Percentiles rank a stretch among this genome's conserved stretches.
Conservation (phyloP, 805 yeast species). For the Wickerhamiella slavikovae region DNA sequence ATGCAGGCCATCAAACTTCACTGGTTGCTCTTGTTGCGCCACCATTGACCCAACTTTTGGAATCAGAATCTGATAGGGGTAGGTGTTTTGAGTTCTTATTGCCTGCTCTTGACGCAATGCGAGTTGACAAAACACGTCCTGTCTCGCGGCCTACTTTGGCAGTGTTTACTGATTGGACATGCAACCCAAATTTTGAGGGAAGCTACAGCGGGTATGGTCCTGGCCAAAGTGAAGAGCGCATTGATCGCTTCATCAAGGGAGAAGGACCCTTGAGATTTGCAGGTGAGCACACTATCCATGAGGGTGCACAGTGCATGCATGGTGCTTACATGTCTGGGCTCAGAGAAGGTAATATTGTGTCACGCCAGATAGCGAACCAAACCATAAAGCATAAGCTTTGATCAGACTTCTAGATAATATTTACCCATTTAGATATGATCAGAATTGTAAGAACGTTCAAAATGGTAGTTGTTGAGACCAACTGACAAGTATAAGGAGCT, state of each 20-base stretch:
- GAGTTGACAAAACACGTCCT: constrained; percentile 9
- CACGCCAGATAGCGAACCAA: constrained; percentile 23
- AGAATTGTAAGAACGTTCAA: too few relatives aligned
- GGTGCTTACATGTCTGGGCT: constrained; percentile 71
- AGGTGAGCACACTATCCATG: constrained; percentile 72
- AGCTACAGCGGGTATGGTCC: constrained; percentile 55
- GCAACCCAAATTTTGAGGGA: constrained; percentile 50
- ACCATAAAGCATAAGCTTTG: too few relatives aligned
- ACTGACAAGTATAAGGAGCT: too few relatives aligned
- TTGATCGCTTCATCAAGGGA: constrained; percentile 41
- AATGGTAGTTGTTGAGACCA: too few relatives aligned
- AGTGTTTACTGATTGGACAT: constrained; percentile 44
- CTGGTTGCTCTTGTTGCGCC: constrained; percentile 52
- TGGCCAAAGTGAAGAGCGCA: constrained; percentile 46
- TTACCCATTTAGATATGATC: too few relatives aligned
- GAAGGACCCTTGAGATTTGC: constrained; percentile 53
- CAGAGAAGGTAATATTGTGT: constrained; percentile 29
- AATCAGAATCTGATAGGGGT: constrained; percentile 27
- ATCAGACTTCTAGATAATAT: too few relatives aligned
- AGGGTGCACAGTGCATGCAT: constrained; percentile 82
- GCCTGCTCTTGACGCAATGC: constrained; percentile 25
- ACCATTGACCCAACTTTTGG: constrained; percentile 42
- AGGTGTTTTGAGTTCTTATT: constrained; percentile 36
- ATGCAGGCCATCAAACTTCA: constrained; percentile 26
- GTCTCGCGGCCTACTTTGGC: constrained; percentile 22